A percentile compares a stretch with the other conserved stretches of the same genome.
Conservation (phyloP, 768 basidiomycete species). For the Leucosporidium creatinivorum region DNA sequence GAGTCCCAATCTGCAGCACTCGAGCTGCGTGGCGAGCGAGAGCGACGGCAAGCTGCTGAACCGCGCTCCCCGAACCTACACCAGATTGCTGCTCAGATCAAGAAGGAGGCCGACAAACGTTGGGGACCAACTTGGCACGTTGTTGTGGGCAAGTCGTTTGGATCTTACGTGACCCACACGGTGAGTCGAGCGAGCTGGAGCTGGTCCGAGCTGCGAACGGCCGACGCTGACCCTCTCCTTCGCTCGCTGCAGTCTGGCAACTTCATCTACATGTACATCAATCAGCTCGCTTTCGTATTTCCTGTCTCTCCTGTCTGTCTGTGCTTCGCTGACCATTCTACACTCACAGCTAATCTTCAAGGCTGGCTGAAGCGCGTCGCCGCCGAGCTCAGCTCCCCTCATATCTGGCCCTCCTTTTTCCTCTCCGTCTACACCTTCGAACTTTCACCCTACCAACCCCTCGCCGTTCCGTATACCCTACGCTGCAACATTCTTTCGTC, state of each 20-base stretch:
- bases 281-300: slow-evolving; percentile 76
- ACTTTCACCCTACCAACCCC: not conserved
- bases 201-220: slow-evolving; percentile 6
- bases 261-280: slow-evolving; percentile 98
- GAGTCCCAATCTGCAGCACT: not conserved
- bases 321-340: not conserved
- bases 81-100: slow-evolving; percentile 84
- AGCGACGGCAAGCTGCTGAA: not conserved
- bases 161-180: slow-evolving; percentile 89
- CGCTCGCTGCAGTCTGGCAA: slow-evolving; percentile 69
- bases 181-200: slow-evolving; percentile 44
- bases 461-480: too few species aligned
- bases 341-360: slow-evolving; percentile 29
- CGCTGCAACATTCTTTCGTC: too few species aligned
- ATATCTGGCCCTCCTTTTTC: not conserved
- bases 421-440: too few species aligned
- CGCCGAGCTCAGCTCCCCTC: not conserved
- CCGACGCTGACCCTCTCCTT: slow-evolving; percentile 37
- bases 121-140: slow-evolving; percentile 96
- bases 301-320: too few species aligned
- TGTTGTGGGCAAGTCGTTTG: slow-evolving; percentile 98
- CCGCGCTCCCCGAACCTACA: too few species aligned
- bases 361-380: slow-evolving; percentile 13
- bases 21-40: not conserved
- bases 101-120: slow-evolving; percentile 92